These are phyloP conservation scores for Pseudohalonectria lignicola DNA, from an alignment of 2,329 filamentous ascomycete species.

Conservation along the genomic window DNA sequence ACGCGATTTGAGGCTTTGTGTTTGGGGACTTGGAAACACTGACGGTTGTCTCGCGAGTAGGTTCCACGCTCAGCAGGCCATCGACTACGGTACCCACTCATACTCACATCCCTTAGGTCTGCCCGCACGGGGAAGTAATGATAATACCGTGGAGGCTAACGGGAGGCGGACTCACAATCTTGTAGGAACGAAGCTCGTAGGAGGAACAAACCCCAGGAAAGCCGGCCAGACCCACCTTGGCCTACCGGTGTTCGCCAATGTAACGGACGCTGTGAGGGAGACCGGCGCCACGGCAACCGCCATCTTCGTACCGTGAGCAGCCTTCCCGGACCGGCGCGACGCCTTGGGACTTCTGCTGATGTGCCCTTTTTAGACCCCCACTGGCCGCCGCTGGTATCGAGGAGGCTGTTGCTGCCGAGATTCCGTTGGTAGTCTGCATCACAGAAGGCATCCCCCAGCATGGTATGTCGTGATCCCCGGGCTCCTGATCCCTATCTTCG, in stretches of 20 bases:
- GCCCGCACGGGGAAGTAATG: no score
- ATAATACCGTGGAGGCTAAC: conserved; percentile 3
- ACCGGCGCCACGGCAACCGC: conserved; percentile 85
- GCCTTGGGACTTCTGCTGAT: conserved; percentile 15
- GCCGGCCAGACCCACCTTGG: conserved; percentile 82
- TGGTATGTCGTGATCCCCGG: conserved; percentile 56
- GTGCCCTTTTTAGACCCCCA: conserved; percentile 52
- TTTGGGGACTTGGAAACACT: conserved; percentile 4
- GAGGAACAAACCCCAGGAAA: conserved; percentile 98
- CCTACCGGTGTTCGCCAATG: conserved; percentile 85
- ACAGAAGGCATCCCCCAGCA: conserved; percentile 97
- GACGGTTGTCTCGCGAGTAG: no score
- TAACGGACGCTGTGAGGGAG: conserved; percentile 78
- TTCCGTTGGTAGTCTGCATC: conserved; percentile 92
- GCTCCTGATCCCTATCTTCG: conserved; percentile 6
- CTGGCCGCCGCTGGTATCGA: conserved; percentile 91
- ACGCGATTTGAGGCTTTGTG: conserved; percentile 18
- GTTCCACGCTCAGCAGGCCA: conserved; percentile 95
- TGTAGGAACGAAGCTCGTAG: conserved; percentile 88
- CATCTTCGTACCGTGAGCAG: conserved; percentile 82
- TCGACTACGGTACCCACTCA: conserved; percentile 98
- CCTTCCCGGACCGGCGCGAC: neutral
- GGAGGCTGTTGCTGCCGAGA: conserved; percentile 87
- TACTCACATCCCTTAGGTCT: no score
- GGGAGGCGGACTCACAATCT: conserved; percentile 1